Evolutionary conservation across 495 filamentous ascomycete genomes (phyloP).

Genomic region (Peziza echinospora): DNA sequence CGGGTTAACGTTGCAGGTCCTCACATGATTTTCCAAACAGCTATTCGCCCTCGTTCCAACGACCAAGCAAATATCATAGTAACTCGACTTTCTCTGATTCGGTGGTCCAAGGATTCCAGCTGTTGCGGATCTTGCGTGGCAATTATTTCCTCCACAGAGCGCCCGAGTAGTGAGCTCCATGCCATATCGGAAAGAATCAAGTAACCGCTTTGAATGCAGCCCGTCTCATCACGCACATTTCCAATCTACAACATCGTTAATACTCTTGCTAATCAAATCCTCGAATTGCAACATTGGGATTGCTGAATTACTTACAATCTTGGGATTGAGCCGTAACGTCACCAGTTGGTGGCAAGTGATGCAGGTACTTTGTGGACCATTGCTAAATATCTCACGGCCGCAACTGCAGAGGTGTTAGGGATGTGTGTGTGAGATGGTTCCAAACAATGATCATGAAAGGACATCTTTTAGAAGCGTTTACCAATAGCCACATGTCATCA

Average conservation of each 20-base stretch:
- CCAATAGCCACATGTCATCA: not conserved
- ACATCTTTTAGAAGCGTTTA: not conserved
- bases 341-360: not conserved
- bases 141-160: not conserved
- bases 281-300: not conserved
- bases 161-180: not conserved
- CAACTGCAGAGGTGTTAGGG: not conserved
- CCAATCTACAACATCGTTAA: not conserved
- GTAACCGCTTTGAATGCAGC: not conserved
- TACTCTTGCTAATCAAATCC: not conserved
- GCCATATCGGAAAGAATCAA: not conserved
- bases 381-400: not conserved
- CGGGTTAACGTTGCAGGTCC: not conserved
- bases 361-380: not conserved
- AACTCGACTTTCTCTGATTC: not conserved
- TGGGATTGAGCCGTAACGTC: not conserved
- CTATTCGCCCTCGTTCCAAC: not conserved
- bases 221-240: not conserved
- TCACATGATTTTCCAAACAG: not conserved
- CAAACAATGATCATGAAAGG: not conserved
- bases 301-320: not conserved
- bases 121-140: not conserved
- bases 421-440: not conserved
- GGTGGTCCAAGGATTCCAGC: not conserved
- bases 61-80: not conserved